Percentiles rank a stretch among this genome's conserved stretches.
phyloP scores from a whole-genome alignment of 2,329 filamentous ascomycete species.

The Hortaea sp. region DNA sequence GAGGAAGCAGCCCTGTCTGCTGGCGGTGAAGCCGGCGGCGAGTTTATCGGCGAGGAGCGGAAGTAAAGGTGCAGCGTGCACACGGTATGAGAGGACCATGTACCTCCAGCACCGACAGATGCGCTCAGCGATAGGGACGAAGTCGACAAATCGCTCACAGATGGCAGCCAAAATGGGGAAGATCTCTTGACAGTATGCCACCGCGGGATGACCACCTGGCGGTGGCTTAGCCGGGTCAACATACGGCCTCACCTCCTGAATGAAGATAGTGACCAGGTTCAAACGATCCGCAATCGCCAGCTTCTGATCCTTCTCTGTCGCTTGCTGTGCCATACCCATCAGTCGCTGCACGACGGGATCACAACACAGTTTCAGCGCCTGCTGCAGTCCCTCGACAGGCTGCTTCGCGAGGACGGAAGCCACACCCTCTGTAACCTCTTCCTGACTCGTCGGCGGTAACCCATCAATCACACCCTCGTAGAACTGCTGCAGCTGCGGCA shows the following conservation, averaged over 20 bases:
- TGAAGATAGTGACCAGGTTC: slow-evolving; percentile 83
- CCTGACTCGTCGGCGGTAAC: slow-evolving; percentile 75
- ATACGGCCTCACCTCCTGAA: slow-evolving; percentile 67
- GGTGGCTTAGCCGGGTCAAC: slow-evolving; percentile 56
- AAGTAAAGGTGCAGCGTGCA: slow-evolving; percentile 74
- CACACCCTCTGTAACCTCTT: slow-evolving; percentile 93
- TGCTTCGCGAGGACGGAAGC: slow-evolving; percentile 85
- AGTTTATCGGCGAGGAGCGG: slow-evolving; percentile 81
- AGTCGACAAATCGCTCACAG: slow-evolving; percentile 75
- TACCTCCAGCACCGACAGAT: slow-evolving; percentile 93
- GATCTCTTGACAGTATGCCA: slow-evolving; percentile 93
- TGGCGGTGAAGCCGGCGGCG: slow-evolving; percentile 71
- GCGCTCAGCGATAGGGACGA: slow-evolving; percentile 81
- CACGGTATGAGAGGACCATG: slow-evolving; percentile 93
- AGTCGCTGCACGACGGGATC: slow-evolving; percentile 79
- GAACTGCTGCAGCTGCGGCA: slow-evolving; percentile 79
- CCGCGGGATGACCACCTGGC: slow-evolving; percentile 57
- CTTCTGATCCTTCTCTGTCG: slow-evolving; percentile 72
- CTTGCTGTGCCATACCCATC: slow-evolving; percentile 77
- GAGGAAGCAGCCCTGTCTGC: slow-evolving; percentile 91
- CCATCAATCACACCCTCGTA: slow-evolving; percentile 84
- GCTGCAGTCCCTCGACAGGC: slow-evolving; percentile 68
- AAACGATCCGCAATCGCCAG: slow-evolving; percentile 87
- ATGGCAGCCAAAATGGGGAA: slow-evolving; percentile 81
- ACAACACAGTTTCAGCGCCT: slow-evolving; percentile 81